phyloP scores from a whole-genome alignment of 495 filamentous ascomycete genomes.

The Annulohypoxylon maeteangense region DNA sequence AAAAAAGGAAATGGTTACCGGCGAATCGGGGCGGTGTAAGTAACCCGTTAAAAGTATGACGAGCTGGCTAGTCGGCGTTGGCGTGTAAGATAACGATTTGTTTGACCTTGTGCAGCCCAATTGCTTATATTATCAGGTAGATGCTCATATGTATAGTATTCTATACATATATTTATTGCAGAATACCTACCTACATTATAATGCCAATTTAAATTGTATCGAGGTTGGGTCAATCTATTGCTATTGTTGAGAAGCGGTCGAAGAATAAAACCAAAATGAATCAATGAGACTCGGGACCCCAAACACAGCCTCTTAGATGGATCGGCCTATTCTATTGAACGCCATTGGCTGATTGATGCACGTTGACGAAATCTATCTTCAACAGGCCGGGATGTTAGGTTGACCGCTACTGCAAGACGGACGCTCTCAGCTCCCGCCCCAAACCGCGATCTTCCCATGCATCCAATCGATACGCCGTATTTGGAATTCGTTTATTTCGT shows the following conservation, averaged over 20 bases:
- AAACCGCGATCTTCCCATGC: slow-evolving; percentile 3
- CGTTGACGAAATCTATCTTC: slow-evolving; percentile 19
- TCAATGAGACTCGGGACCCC: neutral
- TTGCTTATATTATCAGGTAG: too few species aligned
- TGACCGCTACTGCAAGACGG: slow-evolving; percentile 32
- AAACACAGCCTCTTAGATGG: slow-evolving; percentile 8
- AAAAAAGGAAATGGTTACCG: slow-evolving; percentile 5
- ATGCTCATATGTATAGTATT: neutral
- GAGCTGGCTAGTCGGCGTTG: neutral
- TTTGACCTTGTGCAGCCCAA: slow-evolving; percentile 10
- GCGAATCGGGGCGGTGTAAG: slow-evolving; percentile 29
- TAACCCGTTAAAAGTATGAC: neutral
- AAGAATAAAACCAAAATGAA: slow-evolving; percentile 21
- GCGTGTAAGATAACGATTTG: slow-evolving; percentile 2
- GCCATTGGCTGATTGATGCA: slow-evolving; percentile 18
- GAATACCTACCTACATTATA: neutral
- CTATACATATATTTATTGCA: neutral
- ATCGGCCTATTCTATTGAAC: slow-evolving; percentile 6
- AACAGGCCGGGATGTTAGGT: slow-evolving; percentile 11
- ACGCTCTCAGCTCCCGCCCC: slow-evolving; percentile 16
- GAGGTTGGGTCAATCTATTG: neutral
- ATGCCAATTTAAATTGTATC: neutral
- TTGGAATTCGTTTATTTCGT: neutral
- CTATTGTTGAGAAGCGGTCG: slow-evolving; percentile 8
- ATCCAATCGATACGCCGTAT: slow-evolving; percentile 3